Conservation (phyloP, 2,329 filamentous ascomycete species). For the Sphaerulina musiva region DNA sequence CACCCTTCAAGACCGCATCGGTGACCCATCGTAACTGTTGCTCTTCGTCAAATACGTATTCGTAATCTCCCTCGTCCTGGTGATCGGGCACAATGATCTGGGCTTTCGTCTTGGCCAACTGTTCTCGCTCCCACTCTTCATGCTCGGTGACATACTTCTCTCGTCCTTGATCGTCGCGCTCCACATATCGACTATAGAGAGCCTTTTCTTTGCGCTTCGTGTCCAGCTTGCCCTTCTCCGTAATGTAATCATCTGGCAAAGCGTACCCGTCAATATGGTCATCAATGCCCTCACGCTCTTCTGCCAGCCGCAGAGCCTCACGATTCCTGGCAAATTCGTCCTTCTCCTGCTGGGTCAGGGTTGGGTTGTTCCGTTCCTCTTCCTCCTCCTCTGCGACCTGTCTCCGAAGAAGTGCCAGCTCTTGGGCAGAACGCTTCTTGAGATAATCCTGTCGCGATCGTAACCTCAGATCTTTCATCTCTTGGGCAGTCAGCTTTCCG, state of each 20-base stretch:
- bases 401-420: conserved; percentile 75
- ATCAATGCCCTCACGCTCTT: conserved; percentile 80
- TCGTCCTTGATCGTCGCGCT: conserved; percentile 77
- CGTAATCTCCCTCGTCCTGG: conserved; percentile 75
- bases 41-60: conserved; percentile 85
- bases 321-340: conserved; percentile 84
- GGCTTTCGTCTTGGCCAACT: conserved; percentile 77
- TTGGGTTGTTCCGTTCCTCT: conserved; percentile 67
- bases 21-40: conserved; percentile 81
- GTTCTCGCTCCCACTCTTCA: conserved; percentile 92
- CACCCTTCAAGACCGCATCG: conserved; percentile 65
- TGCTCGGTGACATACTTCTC: conserved; percentile 89
- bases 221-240: conserved; percentile 84
- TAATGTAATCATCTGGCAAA: conserved; percentile 92
- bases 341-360: conserved; percentile 70
- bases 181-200: conserved; percentile 83
- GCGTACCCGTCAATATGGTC: conserved; percentile 88
- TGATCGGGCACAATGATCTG: conserved; percentile 71
- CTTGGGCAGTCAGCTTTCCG: conserved; percentile 58
- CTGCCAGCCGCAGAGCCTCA: conserved; percentile 51
- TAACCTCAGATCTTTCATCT: conserved; percentile 73
- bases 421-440: conserved; percentile 82
- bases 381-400: conserved; percentile 83
- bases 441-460: conserved; percentile 87
- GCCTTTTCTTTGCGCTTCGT: conserved; percentile 80